A percentile compares a stretch with the other conserved stretches of the same genome.
phyloP scores from a whole-genome alignment of 1,284 basidiomycete species.

The Cryptococcus sp. region DNA sequence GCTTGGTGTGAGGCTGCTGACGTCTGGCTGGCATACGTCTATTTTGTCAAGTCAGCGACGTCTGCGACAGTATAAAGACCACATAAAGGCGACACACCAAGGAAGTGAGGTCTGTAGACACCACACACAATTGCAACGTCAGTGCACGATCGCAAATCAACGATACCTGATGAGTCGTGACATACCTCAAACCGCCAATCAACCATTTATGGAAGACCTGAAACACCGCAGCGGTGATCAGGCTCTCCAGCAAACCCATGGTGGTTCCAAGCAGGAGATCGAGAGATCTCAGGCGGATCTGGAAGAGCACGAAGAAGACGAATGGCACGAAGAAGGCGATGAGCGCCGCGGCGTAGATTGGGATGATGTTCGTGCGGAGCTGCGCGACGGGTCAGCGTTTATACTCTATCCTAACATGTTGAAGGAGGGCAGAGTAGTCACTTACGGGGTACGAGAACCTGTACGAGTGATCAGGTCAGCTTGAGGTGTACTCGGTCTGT shows the following conservation, averaged over 20 bases:
- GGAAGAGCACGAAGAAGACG: constrained; percentile 57
- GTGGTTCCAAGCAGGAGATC: constrained; percentile 60
- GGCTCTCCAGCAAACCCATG: constrained; percentile 60
- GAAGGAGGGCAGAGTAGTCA: too few relatives aligned
- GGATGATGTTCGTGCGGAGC: constrained; percentile 60
- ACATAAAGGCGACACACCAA: constrained; percentile 13
- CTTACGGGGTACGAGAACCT: constrained; percentile 29
- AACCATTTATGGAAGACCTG: constrained; percentile 63
- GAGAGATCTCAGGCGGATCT: constrained; percentile 57
- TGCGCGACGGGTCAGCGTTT: constrained; percentile 37
- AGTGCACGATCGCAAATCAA: neutral
- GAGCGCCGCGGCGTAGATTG: constrained; percentile 60
- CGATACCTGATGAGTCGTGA: neutral
- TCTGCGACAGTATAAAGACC: neutral
- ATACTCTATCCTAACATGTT: too few relatives aligned
- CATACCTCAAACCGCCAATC: constrained; percentile 49
- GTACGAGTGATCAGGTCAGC: neutral
- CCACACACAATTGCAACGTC: neutral
- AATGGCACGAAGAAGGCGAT: constrained; percentile 62
- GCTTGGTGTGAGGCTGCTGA: constrained; percentile 48
- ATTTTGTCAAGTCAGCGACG: neutral
- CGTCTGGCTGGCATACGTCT: constrained; percentile 59
- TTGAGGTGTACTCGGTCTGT: neutral
- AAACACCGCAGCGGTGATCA: constrained; percentile 48
- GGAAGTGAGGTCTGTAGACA: constrained; percentile 27